Base-by-base conservation (phyloP, 73 alveolate genomes). In the Paramecium sexaurelia region DNA sequence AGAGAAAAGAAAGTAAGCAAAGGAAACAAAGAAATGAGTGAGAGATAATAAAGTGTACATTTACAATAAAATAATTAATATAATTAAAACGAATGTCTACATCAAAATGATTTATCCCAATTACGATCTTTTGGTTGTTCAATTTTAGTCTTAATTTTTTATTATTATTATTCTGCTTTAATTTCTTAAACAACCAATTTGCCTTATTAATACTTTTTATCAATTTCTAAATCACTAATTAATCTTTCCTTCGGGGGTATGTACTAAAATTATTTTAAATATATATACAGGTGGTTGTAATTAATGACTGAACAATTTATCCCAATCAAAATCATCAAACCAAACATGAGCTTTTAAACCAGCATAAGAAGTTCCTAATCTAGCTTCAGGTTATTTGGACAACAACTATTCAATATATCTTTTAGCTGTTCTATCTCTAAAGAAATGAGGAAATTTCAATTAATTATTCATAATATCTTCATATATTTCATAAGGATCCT, bases 401-500 rank as follows among this genome's bases (percentile, higher is more conserved):
- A 87, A 29, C 22, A 87, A 24, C 55, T 87, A 67, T 55, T 39
- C 78, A 67, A 87, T 87, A 19, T 33, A 87, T 1, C 66, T 47
- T 39, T 36, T 87, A 55, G 93, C 93, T 37, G 26, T 8, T 66
- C 45, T 32, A 36, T 87, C 93, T 39, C 55, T 66, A 10, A 87
- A 87, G 78, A 66, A 87, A 29, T 35, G 26, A 22, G 93, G 93
- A 55, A 55, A 87, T 36, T 10, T 66, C 17, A 91, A 33, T 86
- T 32, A 9, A 1, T 35, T 35, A 10, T 71, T 57, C 37, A 86
- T 8, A 3, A 86, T 86, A 3, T 19, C 71, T 1, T 86, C 93
- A 55, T 92, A 94, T n/a, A 95, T 90, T 45, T 91, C 94, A 29
- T 84, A 68, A 8, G 97, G 96, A 45, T 94, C 97, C 88, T 94